These are phyloP conservation scores for Amanita rimosa DNA, from an alignment of 768 basidiomycete species.

Conservation along the genomic window DNA sequence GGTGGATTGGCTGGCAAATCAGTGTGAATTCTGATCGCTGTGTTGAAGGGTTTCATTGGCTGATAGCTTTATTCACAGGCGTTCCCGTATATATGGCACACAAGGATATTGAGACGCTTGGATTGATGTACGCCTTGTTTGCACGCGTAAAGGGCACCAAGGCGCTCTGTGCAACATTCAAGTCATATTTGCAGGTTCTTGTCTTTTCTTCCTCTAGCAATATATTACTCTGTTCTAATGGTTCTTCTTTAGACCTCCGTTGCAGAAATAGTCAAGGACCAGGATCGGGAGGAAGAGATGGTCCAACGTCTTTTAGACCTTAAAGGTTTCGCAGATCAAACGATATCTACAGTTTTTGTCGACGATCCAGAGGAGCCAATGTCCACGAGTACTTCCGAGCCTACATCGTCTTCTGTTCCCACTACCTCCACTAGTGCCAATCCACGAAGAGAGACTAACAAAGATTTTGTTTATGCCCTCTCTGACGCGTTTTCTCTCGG, in stretches of 20 bases:
- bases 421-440: conserved; percentile 20
- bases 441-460: conserved; percentile 28
- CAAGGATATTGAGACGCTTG: conserved; percentile 31
- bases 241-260: conserved; percentile 39
- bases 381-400: conserved; percentile 9
- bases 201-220: conserved; percentile 8
- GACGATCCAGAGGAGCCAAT: conserved; percentile 20
- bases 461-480: conserved; percentile 56
- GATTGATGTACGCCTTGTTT: conserved; percentile 51
- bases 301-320: conserved; percentile 60
- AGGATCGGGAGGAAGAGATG: conserved; percentile 61
- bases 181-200: conserved; percentile 45
- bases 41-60: not conserved
- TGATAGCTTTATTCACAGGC: conserved; percentile 23
- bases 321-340: conserved; percentile 44
- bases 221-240: not conserved
- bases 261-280: conserved; percentile 53
- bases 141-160: conserved; percentile 42
- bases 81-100: conserved; percentile 33
- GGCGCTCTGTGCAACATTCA: conserved; percentile 50
- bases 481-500: conserved; percentile 62
- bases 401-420: not conserved
- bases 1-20: conserved; percentile 26
- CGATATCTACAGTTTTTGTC: conserved; percentile 41
- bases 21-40: conserved; percentile 14